Percentiles rank a stretch among this genome's conserved stretches.
phyloP scores from a whole-genome alignment of 768 basidiomycete species.

The Leccinum sublutescens region DNA sequence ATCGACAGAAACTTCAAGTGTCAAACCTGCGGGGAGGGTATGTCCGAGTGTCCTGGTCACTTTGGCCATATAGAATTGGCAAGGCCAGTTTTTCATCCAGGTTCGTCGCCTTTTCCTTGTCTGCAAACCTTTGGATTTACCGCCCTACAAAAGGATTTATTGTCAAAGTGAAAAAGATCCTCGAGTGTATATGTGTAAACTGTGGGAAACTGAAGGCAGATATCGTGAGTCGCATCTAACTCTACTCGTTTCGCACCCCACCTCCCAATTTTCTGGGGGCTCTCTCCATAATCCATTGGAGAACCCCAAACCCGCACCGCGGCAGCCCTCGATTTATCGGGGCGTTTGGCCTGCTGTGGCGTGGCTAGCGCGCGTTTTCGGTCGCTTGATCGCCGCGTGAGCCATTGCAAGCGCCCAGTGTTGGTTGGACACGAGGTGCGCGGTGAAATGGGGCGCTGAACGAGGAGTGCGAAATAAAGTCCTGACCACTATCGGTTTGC shows the following conservation, averaged over 20 bases:
- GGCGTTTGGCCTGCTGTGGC: slow-evolving; percentile 80
- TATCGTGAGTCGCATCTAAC: slow-evolving; percentile 84
- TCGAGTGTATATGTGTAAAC: slow-evolving; percentile 98
- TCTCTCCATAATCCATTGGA: slow-evolving; percentile 84
- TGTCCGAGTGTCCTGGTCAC: slow-evolving; percentile 99
- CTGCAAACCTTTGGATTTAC: neutral
- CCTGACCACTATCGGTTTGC: slow-evolving; percentile 20
- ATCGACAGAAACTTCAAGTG: slow-evolving; percentile 98
- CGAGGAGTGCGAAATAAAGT: slow-evolving; percentile 80
- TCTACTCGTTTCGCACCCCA: slow-evolving; percentile 90
- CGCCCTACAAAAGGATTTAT: slow-evolving; percentile 70
- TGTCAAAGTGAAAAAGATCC: slow-evolving; percentile 98
- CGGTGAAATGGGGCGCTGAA: slow-evolving; percentile 98
- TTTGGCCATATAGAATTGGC: slow-evolving; percentile 99
- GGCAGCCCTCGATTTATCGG: slow-evolving; percentile 72
- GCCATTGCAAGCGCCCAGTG: slow-evolving; percentile 63
- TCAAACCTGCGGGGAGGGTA: slow-evolving; percentile 99
- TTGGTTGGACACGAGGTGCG: slow-evolving; percentile 86
- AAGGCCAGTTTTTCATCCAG: slow-evolving; percentile 95
- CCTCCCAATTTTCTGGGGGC: slow-evolving; percentile 98
- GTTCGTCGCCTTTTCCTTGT: slow-evolving; percentile 44
- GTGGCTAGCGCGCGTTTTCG: slow-evolving; percentile 83
- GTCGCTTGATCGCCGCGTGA: slow-evolving; percentile 91
- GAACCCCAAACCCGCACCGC: slow-evolving; percentile 94
- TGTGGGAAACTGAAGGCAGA: slow-evolving; percentile 98